A percentile compares a stretch with the other conserved stretches of the same genome.
These are phyloP conservation scores for Komagataella phaffii DNA, from an alignment of 805 yeast species.

Conservation along the genomic window DNA sequence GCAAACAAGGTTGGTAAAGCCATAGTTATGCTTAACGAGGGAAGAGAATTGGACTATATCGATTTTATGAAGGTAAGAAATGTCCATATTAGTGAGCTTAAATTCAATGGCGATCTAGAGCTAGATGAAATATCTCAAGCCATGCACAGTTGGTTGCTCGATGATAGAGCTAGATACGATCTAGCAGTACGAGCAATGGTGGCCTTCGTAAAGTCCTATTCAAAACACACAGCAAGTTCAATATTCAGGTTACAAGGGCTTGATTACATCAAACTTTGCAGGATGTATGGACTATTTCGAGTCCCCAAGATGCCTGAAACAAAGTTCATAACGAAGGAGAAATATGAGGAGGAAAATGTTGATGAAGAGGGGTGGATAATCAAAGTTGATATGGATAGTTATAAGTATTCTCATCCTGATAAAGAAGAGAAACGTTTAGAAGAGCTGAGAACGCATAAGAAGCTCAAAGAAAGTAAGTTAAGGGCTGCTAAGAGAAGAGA, in stretches of 20 bases:
- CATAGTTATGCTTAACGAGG: conserved; percentile 54
- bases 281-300: conserved; percentile 66
- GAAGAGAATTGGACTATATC: conserved; percentile 71
- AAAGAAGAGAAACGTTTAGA: conserved; percentile 52
- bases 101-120: conserved; percentile 9
- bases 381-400: conserved; percentile 54
- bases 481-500: conserved; percentile 30
- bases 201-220: conserved; percentile 69
- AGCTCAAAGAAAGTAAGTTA: conserved; percentile 19
- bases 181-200: conserved; percentile 69
- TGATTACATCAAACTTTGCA: conserved; percentile 62
- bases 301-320: conserved; percentile 94
- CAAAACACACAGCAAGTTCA: conserved; percentile 79
- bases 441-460: conserved; percentile 34
- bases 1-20: conserved; percentile 81
- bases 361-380: conserved; percentile 70
- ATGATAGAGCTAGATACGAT: conserved; percentile 75
- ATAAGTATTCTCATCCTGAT: conserved; percentile 45
- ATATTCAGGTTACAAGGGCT: conserved; percentile 66
- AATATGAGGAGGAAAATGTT: conserved; percentile 12
- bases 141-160: conserved; percentile 42
- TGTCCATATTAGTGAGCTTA: conserved; percentile 33
- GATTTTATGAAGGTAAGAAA: conserved; percentile 68
- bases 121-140: conserved; percentile 5
- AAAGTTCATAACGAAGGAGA: conserved; percentile 28